Base-by-base conservation (phyloP, 1,284 basidiomycete genomes). In the Ustilago cynodontis region DNA sequence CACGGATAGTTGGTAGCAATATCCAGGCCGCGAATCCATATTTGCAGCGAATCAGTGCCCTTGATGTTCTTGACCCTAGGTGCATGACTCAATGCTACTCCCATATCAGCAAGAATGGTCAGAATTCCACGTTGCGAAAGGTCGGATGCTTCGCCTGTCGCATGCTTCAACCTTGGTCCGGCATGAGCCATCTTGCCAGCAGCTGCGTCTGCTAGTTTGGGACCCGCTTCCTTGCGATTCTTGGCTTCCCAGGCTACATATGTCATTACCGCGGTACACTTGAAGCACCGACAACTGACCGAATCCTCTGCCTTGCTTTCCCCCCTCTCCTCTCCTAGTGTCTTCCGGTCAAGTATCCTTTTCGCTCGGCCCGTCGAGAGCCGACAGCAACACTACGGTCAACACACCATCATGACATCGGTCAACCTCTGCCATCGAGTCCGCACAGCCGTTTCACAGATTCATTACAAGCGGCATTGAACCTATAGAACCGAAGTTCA, bases 191-290 rank as follows among this genome's bases (percentile, higher is more conserved):
- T 3, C 35, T 57, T 57, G 24, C 31, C 10, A n/a, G 55, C 55
- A 29, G 41, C 26, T 22, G n/a, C 18, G 22, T 45, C 26, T 4
- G 39, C 55, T n/a, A 20, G 6, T 2, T 20, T 20, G 4, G 55
- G 55, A 6, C 16, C 24, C 11, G 55, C 5, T 9, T 43, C 13
- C 3, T 11, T 20, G 16, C 41, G 55, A 20, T 57, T 57, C 41
- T 57, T 57, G 55, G 55, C 39, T 24, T 57, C 41, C 55, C 55
- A 57, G 2, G 55, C 41, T 13, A 57, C 55, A 33, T 31, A 57
- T 16, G 41, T 57, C 55, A 57, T 57, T n/a, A n/a, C n/a, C n/a
- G n/a, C n/a, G n/a, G n/a, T n/a, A n/a, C n/a, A n/a, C n/a, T n/a
- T n/a, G n/a, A 33, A 11, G 8, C 35, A 37, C 35, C 35, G 35